Conservation (phyloP, 2,329 filamentous ascomycete species). For the Sporothrix sp. region DNA sequence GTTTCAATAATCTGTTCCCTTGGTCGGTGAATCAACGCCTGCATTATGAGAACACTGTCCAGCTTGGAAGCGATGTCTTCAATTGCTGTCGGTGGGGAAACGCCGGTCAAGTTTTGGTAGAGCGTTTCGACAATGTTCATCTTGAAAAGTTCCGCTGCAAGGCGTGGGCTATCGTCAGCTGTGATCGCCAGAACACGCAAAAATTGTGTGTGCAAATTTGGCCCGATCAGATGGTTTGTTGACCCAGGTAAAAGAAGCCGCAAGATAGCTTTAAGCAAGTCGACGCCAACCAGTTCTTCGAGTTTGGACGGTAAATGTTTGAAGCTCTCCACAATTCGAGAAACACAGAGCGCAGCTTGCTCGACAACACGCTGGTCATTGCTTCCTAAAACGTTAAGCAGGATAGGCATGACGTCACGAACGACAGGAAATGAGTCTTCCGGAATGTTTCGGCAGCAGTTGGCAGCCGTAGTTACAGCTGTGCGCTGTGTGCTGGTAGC, state of each 20-base stretch:
- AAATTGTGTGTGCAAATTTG: slow-evolving; percentile 94
- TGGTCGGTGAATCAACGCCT: slow-evolving; percentile 89
- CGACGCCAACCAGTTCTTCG: slow-evolving; percentile 84
- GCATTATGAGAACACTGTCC: slow-evolving; percentile 97
- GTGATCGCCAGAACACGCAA: slow-evolving; percentile 84
- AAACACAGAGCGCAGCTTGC: slow-evolving; percentile 90
- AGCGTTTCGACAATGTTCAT: slow-evolving; percentile 96
- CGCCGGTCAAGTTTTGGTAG: slow-evolving; percentile 92
- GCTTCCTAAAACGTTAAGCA: slow-evolving; percentile 81
- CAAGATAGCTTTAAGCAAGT: slow-evolving; percentile 74
- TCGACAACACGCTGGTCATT: slow-evolving; percentile 95
- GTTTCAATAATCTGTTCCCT: slow-evolving; percentile 96
- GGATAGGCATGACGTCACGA: slow-evolving; percentile 89
- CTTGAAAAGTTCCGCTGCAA: slow-evolving; percentile 86
- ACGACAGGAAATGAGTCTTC: slow-evolving; percentile 89
- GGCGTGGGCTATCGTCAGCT: slow-evolving; percentile 73
- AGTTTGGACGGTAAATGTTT: slow-evolving; percentile 78
- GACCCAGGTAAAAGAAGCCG: slow-evolving; percentile 85
- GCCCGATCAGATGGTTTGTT: slow-evolving; percentile 77
- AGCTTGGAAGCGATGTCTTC: slow-evolving; percentile 76
- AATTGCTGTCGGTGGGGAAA: slow-evolving; percentile 74
- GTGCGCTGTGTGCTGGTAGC: slow-evolving; percentile 93
- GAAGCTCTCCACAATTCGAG: slow-evolving; percentile 94
- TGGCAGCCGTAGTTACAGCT: slow-evolving; percentile 92
- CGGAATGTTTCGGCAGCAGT: slow-evolving; percentile 94